Base-by-base conservation (phyloP, 805 yeast genomes). In the Kodamaea hsintzibuensis region DNA sequence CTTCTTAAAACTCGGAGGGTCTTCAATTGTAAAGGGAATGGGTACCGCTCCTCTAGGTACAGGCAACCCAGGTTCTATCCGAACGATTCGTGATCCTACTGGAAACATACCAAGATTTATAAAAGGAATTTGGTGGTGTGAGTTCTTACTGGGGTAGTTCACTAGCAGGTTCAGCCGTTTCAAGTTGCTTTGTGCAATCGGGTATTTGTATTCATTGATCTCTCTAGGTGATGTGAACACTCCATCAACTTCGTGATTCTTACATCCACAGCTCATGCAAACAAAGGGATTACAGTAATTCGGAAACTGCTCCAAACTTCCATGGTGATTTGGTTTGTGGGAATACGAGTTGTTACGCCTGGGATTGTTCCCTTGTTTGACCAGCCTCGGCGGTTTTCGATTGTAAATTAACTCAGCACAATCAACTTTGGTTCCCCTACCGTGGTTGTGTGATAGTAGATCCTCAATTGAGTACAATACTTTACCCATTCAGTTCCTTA, bases 1-100 rank as follows among this genome's bases (percentile, higher is more conserved):
- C 27, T 35, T 44, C 30, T n/a, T 22, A 39, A 33, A 30, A 16
- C 42, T 51, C 35, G 14, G n/a, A 2, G 43, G 35, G 27, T 46
- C 50, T 17, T 33, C 37, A 35, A 12, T 27, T 12, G 46, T 22
- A 14, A 56, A 43, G 9, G 60, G 60, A 7, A 67, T 50, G 2
- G 68, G 65, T 7, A 69, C 62, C 7, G 74, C 74, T 22, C 71
- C 71, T 2, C 53, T 49, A 2, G 76, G 75, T 8, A 68, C 48
- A 7, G 57, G 59, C 54, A 60, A 55, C 1, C 73, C 73, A 1
- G 67, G 69, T 13, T 60, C 65, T 0, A 66, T 55, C 44, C 60
- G 56, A 42, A 70, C 51, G 45, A 64, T 60, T 22, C 48, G 51
- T 14, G 62, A 57, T 1, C 60, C 63, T 8, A 51, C 49, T 4